Conservation (phyloP, 2,329 filamentous ascomycete species). For the Trichoderma aggressivum region DNA sequence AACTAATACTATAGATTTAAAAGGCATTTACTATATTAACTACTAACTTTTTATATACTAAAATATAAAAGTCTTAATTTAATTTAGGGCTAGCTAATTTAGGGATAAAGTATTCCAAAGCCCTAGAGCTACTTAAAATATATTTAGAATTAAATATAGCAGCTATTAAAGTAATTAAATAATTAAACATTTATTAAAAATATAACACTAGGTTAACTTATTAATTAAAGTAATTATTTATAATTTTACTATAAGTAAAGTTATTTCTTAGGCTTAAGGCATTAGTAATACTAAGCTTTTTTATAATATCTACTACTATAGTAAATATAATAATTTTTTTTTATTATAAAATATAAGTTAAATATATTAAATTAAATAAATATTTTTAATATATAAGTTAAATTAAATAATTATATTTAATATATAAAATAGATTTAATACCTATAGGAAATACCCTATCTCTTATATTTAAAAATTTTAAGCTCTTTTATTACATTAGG, state of each 20-base stretch:
- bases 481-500: not conserved
- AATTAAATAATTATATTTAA: not conserved
- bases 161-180: slow-evolving; percentile 18
- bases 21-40: slow-evolving; percentile 19
- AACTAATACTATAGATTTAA: slow-evolving; percentile 10
- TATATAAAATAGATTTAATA: not conserved
- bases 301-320: slow-evolving; percentile 4
- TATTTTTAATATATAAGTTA: no score
- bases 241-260: not conserved
- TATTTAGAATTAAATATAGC: slow-evolving; percentile 18
- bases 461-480: not conserved
- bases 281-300: slow-evolving; percentile 19
- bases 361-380: no score
- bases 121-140: slow-evolving; percentile 15
- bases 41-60: slow-evolving; percentile 18
- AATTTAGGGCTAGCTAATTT: not conserved
- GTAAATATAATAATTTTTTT: not conserved
- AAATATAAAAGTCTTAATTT: slow-evolving; percentile 17
- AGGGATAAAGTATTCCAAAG: slow-evolving; percentile 19
- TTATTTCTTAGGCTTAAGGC: not conserved
- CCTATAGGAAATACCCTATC: no score
- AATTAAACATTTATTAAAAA: slow-evolving; percentile 14
- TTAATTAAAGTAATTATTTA: not conserved
- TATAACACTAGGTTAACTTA: slow-evolving; percentile 8
- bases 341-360: not conserved